Conservation (phyloP, 306 rosid species). For the Citrullus colocynthis region DNA sequence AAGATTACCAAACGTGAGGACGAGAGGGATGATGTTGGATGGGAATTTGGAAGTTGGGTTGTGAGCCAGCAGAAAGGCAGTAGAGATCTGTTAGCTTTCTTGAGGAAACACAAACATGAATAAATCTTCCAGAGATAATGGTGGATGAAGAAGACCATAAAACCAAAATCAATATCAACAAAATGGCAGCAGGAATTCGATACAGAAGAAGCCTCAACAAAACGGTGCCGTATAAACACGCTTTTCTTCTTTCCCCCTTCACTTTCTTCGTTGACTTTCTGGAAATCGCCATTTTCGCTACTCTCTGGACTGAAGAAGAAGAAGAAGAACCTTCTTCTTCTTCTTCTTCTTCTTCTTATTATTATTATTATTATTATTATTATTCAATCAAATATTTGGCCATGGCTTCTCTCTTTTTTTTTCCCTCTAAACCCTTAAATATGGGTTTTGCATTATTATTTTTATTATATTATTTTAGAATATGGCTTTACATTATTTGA, state of each 20-base stretch:
- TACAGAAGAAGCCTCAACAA: constrained; percentile 18
- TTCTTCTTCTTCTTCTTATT: background rate
- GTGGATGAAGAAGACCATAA: constrained; percentile 41
- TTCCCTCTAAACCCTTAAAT: background rate
- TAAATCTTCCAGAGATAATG: constrained; percentile 26
- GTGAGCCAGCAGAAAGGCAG: constrained; percentile 45
- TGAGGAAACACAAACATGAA: constrained; percentile 50
- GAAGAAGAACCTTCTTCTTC: too few relatives aligned
- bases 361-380: too few relatives aligned
- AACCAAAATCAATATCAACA: constrained; percentile 28
- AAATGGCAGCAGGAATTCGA: constrained; percentile 20
- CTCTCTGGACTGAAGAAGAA: background rate
- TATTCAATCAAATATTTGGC: background rate
- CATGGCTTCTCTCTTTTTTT: background rate
- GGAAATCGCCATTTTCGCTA: constrained; percentile 27
- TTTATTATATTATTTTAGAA: too few relatives aligned
- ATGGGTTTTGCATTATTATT: too few relatives aligned
- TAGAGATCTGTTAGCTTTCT: constrained; percentile 38
- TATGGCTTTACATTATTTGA: too few relatives aligned
- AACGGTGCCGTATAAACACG: constrained; percentile 1
- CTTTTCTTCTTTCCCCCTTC: background rate
- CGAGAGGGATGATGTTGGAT: background rate
- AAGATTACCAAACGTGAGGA: background rate
- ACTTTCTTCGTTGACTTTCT: constrained; percentile 19
- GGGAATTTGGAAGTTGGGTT: constrained; percentile 29